Percentiles rank a stretch among this genome's conserved stretches.
Evolutionary conservation across 805 yeast species (phyloP).

Genomic region (Saccharomycopsis schoenii): DNA sequence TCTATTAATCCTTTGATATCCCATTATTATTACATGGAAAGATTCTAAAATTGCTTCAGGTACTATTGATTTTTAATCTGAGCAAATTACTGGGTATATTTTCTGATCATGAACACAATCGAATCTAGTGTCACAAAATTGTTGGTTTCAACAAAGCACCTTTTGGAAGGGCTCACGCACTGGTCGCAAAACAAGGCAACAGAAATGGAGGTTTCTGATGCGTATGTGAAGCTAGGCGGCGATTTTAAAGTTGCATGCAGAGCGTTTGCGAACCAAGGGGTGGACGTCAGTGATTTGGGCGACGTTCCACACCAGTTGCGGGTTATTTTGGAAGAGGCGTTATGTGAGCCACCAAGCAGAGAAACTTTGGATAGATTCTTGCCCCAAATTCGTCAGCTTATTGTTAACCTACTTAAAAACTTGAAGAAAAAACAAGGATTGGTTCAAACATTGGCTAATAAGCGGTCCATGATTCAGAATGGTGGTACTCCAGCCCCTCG

Average conservation of each 20-base stretch:
- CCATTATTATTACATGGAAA: background rate
- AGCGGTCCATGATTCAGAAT: background rate
- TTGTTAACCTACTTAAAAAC: conserved; percentile 68
- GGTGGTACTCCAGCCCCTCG: conserved; percentile 19
- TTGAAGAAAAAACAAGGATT: conserved; percentile 69
- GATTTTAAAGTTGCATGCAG: conserved; percentile 82
- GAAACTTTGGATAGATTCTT: conserved; percentile 68
- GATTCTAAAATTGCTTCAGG: background rate
- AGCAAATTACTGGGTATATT: background rate
- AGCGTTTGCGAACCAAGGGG: conserved; percentile 69
- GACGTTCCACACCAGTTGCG: conserved; percentile 84
- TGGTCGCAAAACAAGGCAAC: conserved; percentile 83
- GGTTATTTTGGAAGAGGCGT: conserved; percentile 71
- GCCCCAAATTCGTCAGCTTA: conserved; percentile 79
- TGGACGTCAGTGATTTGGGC: conserved; percentile 74
- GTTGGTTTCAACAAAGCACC: conserved; percentile 78
- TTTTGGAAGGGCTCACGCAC: conserved; percentile 74
- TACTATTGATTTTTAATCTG: background rate
- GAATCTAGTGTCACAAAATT: conserved; percentile 73
- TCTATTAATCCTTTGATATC: too few relatives aligned
- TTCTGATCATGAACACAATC: conserved; percentile 37
- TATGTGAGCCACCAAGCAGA: conserved; percentile 78
- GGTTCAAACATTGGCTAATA: conserved; percentile 26
- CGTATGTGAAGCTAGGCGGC: conserved; percentile 86
- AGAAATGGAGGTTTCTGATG: conserved; percentile 79